Conservation (phyloP, 768 basidiomycete genomes). For the Tulasnella sp. region DNA sequence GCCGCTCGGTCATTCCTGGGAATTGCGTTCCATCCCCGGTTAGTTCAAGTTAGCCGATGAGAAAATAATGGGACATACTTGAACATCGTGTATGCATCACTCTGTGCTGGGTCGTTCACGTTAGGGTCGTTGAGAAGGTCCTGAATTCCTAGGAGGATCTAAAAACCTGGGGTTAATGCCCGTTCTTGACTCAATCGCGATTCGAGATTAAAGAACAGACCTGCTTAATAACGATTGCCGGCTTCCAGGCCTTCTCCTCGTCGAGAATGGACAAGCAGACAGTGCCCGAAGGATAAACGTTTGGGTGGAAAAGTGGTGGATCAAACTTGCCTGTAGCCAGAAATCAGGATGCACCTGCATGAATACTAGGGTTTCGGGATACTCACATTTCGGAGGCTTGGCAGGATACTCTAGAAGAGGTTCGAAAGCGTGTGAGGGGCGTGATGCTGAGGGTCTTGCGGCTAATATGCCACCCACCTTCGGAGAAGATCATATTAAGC, state of each 20-base stretch:
- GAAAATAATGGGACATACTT: constrained; percentile 63
- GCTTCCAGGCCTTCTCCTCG: constrained; percentile 99
- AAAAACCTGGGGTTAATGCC: background rate
- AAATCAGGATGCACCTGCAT: constrained; percentile 15
- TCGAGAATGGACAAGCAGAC: constrained; percentile 97
- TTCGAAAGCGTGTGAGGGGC: constrained; percentile 33
- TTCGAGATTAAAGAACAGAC: constrained; percentile 48
- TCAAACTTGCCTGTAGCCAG: constrained; percentile 82
- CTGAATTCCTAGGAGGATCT: constrained; percentile 96
- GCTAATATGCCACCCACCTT: constrained; percentile 60
- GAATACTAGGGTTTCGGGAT: constrained; percentile 10
- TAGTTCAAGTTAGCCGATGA: background rate
- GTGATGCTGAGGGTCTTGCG: constrained; percentile 3
- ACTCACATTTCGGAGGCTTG: constrained; percentile 88
- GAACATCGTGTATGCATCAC: constrained; percentile 98
- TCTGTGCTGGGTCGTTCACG: constrained; percentile 96
- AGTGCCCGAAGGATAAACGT: constrained; percentile 98
- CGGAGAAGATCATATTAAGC: constrained; percentile 92
- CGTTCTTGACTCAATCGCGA: background rate
- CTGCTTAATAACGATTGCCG: constrained; percentile 98
- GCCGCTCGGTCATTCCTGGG: constrained; percentile 88
- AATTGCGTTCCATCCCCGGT: constrained; percentile 31
- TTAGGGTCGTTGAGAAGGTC: constrained; percentile 95
- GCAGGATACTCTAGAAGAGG: constrained; percentile 79
- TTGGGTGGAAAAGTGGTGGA: constrained; percentile 95